phyloP scores from a whole-genome alignment of 352 stramenopile genomes.

The Globisporangium takayamanum region DNA sequence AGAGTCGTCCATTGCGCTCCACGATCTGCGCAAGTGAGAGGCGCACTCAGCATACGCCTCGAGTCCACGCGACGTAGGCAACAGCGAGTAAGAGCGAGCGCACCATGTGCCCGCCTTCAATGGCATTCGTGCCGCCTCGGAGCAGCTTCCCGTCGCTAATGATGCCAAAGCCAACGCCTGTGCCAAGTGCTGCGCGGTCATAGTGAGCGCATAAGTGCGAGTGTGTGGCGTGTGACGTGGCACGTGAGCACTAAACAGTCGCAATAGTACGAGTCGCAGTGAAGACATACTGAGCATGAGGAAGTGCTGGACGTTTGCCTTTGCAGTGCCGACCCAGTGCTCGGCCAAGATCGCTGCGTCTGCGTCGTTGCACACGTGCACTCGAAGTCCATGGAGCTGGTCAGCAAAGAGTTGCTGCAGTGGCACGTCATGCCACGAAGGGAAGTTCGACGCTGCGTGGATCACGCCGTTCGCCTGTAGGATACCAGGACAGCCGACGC shows the following conservation, averaged over 20 bases:
- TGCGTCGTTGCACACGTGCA: slow-evolving; percentile 67
- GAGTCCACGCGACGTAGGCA: background rate
- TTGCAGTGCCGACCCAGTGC: slow-evolving; percentile 71
- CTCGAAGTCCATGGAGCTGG: slow-evolving; percentile 16
- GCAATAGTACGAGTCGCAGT: background rate
- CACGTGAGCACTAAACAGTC: background rate
- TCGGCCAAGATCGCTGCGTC: slow-evolving; percentile 78
- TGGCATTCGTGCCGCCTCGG: slow-evolving; percentile 52
- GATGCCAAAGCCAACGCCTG: slow-evolving; percentile 62
- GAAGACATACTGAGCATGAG: slow-evolving; percentile 74
- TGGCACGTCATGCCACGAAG: slow-evolving; percentile 53
- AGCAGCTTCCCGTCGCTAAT: slow-evolving; percentile 62
- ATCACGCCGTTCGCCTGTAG: slow-evolving; percentile 44
- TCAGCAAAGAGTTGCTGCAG: slow-evolving; percentile 48
- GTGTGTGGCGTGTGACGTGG: background rate
- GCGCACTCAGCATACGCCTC: no score
- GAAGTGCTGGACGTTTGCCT: slow-evolving; percentile 51
- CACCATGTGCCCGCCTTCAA: slow-evolving; percentile 81
- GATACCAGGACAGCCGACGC: slow-evolving; percentile 61
- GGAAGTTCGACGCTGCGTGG: slow-evolving; percentile 63
- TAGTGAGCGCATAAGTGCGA: background rate
- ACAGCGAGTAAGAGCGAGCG: background rate
- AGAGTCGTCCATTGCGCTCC: slow-evolving; percentile 69
- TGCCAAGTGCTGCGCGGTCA: slow-evolving; percentile 49
- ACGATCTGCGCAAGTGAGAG: slow-evolving; percentile 44